phyloP scores from a whole-genome alignment of 2,329 filamentous ascomycete genomes.

The Pseudogymnoascus sp. region DNA sequence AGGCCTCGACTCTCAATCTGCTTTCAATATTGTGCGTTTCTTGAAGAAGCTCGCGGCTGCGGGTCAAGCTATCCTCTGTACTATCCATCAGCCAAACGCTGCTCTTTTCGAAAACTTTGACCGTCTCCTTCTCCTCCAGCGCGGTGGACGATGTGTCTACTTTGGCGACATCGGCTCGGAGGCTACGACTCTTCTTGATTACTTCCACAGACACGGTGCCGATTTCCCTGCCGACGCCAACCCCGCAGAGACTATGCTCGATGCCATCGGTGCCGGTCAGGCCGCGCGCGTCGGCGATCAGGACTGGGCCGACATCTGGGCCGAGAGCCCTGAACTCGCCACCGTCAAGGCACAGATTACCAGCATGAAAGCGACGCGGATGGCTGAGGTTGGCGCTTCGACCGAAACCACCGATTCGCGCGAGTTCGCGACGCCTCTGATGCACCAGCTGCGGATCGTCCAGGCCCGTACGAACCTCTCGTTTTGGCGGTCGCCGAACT shows the following conservation, averaged over 20 bases:
- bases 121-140: conserved; percentile 56
- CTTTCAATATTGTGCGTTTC: conserved; percentile 58
- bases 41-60: conserved; percentile 53
- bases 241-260: conserved; percentile 40
- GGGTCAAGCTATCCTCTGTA: conserved; percentile 49
- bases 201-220: conserved; percentile 57
- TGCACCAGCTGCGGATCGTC: conserved; percentile 57
- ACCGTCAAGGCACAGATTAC: conserved; percentile 57
- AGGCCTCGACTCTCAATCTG: conserved; percentile 57
- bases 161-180: conserved; percentile 61
- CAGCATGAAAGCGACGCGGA: conserved; percentile 30
- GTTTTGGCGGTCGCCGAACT: conserved; percentile 56
- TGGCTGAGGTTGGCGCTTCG: conserved; percentile 50
- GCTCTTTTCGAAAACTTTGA: conserved; percentile 53
- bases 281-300: conserved; percentile 53
- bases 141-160: conserved; percentile 62
- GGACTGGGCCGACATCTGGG: conserved; percentile 69
- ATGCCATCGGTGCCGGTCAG: conserved; percentile 45
- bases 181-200: conserved; percentile 50
- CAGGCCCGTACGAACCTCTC: conserved; percentile 55
- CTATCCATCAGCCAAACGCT: conserved; percentile 50
- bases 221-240: conserved; percentile 47
- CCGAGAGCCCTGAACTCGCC: conserved; percentile 54
- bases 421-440: conserved; percentile 67
- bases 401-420: conserved; percentile 46